Evolutionary conservation across 768 basidiomycete species (phyloP).

Genomic region (Steccherinum ochraceum): DNA sequence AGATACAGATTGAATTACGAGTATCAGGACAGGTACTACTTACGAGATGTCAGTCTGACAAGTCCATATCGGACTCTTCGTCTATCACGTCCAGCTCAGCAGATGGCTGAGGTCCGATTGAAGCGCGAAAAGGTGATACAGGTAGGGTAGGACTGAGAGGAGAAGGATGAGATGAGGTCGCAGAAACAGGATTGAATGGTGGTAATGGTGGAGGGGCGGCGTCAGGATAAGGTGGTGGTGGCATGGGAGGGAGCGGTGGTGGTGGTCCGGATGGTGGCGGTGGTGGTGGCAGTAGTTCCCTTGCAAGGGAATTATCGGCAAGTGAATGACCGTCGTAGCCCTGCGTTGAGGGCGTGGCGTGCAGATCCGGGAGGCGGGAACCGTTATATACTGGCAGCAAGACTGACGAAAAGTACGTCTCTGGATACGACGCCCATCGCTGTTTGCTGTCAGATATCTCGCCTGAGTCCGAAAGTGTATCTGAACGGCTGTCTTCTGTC

Average conservation of each 20-base stretch:
- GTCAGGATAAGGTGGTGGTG: conserved; percentile 19
- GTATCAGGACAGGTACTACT: no score
- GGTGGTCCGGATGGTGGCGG: conserved; percentile 20
- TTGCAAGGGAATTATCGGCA: conserved; percentile 1
- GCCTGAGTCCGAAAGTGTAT: background rate
- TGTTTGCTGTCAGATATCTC: conserved; percentile 1
- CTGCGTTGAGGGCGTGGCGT: background rate
- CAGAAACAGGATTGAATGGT: conserved; percentile 4
- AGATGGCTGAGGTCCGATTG: no score
- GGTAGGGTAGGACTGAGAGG: background rate
- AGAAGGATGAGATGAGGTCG: conserved; percentile 6
- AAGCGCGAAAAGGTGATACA: conserved; percentile 3
- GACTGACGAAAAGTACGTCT: conserved; percentile 50
- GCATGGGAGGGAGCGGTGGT: conserved; percentile 27
- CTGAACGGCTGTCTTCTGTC: background rate
- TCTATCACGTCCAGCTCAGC: background rate
- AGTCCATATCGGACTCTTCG: conserved; percentile 26
- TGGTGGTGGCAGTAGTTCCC: conserved; percentile 12
- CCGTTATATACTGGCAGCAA: conserved; percentile 49
- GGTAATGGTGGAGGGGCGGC: conserved; percentile 8
- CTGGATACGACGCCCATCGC: conserved; percentile 63
- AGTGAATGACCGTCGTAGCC: background rate
- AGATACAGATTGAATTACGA: no score
- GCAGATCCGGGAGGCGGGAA: conserved; percentile 26
- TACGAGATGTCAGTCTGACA: conserved; percentile 27